These are phyloP conservation scores for Rubus idaeus DNA, from an alignment of 306 rosid genomes.

Conservation along the genomic window DNA sequence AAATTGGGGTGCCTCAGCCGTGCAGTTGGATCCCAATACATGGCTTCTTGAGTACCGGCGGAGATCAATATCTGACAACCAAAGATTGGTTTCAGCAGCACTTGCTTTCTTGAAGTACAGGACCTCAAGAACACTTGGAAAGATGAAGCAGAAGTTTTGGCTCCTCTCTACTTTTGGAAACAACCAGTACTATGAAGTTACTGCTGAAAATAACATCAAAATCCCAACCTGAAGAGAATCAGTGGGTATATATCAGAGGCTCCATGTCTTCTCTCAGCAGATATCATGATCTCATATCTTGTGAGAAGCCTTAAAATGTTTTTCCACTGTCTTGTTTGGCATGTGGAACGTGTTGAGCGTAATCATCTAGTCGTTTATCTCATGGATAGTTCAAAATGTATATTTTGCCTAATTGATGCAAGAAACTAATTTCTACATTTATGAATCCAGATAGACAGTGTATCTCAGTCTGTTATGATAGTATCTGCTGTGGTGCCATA, in stretches of 20 bases:
- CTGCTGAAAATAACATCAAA: conserved; percentile 18
- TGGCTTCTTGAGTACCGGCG: conserved; percentile 83
- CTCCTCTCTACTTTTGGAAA: conserved; percentile 37
- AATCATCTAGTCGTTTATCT: background rate
- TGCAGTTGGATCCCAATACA: conserved; percentile 72
- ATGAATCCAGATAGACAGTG: background rate
- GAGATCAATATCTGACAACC: conserved; percentile 44
- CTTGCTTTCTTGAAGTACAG: conserved; percentile 41
- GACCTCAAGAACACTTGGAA: conserved; percentile 36
- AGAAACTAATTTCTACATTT: background rate
- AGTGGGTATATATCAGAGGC: conserved; percentile 11
- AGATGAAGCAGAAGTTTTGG: conserved; percentile 54
- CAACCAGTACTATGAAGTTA: conserved; percentile 16
- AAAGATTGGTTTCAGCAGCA: conserved; percentile 44
- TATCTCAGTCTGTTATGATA: background rate
- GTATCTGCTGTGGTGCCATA: background rate
- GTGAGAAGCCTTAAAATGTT: conserved; percentile 45
- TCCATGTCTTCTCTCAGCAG: conserved; percentile 9
- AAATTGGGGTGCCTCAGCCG: conserved; percentile 73
- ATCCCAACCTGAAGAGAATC: conserved; percentile 53
- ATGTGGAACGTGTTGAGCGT: background rate
- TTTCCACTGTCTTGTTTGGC: conserved; percentile 6
- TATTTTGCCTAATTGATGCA: conserved; percentile 16
- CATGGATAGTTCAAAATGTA: conserved; percentile 14
- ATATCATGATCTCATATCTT: conserved; percentile 58